Conservation (phyloP, 768 basidiomycete genomes). For the Suillus cothurnatus region DNA sequence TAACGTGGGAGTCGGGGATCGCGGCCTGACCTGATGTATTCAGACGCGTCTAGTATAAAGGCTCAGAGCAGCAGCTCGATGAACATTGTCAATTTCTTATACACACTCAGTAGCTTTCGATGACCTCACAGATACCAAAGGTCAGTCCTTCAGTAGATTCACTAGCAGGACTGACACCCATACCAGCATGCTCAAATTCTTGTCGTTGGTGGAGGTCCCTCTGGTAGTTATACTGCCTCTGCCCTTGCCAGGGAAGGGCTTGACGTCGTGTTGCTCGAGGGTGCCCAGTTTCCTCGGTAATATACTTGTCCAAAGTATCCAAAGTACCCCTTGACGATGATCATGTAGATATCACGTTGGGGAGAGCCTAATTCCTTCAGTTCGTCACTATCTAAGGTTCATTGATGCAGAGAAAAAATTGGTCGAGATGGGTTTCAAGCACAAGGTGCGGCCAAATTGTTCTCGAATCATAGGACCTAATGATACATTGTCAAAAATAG, state of each 20-base stretch:
- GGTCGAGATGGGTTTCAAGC: slow-evolving; percentile 43
- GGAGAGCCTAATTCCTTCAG: slow-evolving; percentile 52
- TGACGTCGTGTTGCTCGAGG: slow-evolving; percentile 58
- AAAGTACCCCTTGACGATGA: neutral
- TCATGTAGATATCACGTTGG: slow-evolving; percentile 46
- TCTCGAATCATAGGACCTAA: neutral
- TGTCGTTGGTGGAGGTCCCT: slow-evolving; percentile 63
- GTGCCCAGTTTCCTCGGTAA: slow-evolving; percentile 57
- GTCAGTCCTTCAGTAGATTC: slow-evolving; percentile 12
- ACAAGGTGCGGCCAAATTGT: slow-evolving; percentile 46
- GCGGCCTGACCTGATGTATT: neutral
- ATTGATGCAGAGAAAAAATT: slow-evolving; percentile 52
- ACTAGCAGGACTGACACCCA: neutral
- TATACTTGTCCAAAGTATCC: neutral
- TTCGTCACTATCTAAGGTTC: slow-evolving; percentile 52
- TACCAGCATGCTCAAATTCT: slow-evolving; percentile 35
- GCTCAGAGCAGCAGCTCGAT: neutral
- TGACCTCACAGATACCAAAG: slow-evolving; percentile 14
- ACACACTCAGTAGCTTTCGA: neutral
- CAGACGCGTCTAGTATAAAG: neutral
- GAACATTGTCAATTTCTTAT: neutral
- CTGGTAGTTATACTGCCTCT: slow-evolving; percentile 57
- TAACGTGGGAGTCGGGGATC: too few species aligned
- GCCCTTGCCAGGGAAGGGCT: slow-evolving; percentile 59
- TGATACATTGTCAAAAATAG: slow-evolving; percentile 31